A percentile compares a stretch with the other conserved stretches of the same genome.
Conservation (phyloP, 2,329 filamentous ascomycete species). For the Trichocomaceae sp. region DNA sequence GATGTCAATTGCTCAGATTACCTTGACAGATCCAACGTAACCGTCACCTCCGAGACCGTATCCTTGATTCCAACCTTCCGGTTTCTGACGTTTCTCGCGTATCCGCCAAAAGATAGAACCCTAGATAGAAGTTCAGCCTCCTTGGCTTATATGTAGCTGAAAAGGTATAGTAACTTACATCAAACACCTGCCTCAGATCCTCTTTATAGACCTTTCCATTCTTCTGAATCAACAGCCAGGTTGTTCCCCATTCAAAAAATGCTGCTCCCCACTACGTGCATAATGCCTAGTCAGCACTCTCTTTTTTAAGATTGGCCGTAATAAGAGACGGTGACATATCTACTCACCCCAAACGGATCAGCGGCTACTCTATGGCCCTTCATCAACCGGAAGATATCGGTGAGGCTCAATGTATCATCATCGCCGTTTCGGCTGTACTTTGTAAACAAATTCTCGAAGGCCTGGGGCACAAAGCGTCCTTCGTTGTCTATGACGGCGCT, state of each 20-base stretch:
- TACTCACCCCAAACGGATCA: conserved; percentile 38
- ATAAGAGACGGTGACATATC: no score
- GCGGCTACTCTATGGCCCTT: conserved; percentile 8
- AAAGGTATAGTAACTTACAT: conserved; percentile 24
- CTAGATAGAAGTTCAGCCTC: no score
- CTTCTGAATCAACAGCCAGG: conserved; percentile 26
- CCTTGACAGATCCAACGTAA: no score
- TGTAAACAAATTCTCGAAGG: conserved; percentile 44
- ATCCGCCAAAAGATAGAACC: no score
- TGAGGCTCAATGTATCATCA: conserved; percentile 32
- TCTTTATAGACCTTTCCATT: conserved; percentile 26
- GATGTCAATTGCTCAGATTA: no score
- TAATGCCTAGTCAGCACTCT: background rate
- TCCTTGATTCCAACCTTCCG: no score
- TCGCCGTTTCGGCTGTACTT: conserved; percentile 35
- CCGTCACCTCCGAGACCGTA: no score
- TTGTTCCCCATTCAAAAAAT: conserved; percentile 38
- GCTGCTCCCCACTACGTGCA: conserved; percentile 34
- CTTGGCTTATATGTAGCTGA: no score
- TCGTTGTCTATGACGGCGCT: conserved; percentile 40
- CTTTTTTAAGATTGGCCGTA: no score
- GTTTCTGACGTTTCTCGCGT: no score
- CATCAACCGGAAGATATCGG: conserved; percentile 27
- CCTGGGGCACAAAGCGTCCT: conserved; percentile 41
- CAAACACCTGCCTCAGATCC: conserved; percentile 22